Percentiles rank a stretch among this genome's conserved stretches.
Conservation (phyloP, 2,329 filamentous ascomycete species). For the Ambrosiella beaveri region DNA sequence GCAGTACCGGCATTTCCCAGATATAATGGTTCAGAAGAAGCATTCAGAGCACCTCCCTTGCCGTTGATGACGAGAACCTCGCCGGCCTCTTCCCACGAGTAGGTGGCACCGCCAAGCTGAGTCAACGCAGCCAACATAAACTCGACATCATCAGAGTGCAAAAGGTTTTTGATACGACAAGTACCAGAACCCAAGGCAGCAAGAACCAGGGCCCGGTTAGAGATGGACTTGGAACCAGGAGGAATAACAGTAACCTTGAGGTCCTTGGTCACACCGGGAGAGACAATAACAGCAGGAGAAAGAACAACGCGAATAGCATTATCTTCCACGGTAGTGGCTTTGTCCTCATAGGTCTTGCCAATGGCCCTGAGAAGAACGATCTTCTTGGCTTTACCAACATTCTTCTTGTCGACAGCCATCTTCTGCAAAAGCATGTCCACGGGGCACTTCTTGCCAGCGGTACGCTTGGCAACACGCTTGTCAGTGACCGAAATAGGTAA, state of each 20-base stretch:
- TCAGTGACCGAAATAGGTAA: constrained; percentile 74
- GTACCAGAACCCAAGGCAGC: constrained; percentile 75
- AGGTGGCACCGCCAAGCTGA: constrained; percentile 69
- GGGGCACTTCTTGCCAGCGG: constrained; percentile 72
- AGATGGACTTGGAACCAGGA: constrained; percentile 94
- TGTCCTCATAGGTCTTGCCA: constrained; percentile 70
- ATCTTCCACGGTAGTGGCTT: constrained; percentile 80
- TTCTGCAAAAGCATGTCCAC: constrained; percentile 74
- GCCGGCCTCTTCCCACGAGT: constrained; percentile 89
- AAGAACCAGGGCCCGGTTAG: constrained; percentile 84
- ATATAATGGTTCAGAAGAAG: constrained; percentile 63
- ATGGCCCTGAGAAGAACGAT: constrained; percentile 84
- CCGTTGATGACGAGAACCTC: constrained; percentile 77
- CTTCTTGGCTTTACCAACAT: constrained; percentile 87
- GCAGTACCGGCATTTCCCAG: constrained; percentile 94
- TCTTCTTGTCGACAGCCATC: constrained; percentile 99
- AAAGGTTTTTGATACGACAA: constrained; percentile 76
- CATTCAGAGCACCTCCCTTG: constrained; percentile 69
- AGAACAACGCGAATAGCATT: constrained; percentile 66
- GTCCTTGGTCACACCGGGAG: constrained; percentile 48
- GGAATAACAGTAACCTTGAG: constrained; percentile 63
- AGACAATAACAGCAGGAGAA: constrained; percentile 59
- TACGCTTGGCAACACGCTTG: constrained; percentile 62
- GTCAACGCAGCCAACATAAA: constrained; percentile 91
- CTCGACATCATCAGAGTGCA: constrained; percentile 93